Percentiles rank a stretch among this genome's conserved stretches.
phyloP scores from a whole-genome alignment of 495 filamentous ascomycete genomes.

The Lasiosphaeris hirsuta region DNA sequence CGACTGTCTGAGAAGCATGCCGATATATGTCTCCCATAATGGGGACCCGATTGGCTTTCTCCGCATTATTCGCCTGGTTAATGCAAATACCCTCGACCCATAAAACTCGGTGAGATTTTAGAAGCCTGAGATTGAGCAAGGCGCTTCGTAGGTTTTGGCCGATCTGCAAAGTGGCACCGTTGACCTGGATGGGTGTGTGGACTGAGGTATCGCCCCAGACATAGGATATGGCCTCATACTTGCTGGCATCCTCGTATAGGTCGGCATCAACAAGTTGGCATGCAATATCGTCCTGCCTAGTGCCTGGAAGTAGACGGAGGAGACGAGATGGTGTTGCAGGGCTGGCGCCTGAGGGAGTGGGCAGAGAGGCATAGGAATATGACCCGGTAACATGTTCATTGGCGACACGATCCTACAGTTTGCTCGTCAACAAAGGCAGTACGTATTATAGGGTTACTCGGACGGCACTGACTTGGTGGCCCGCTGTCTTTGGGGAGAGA shows the following conservation, averaged over 20 bases:
- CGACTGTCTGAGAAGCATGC: background rate
- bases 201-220: slow-evolving; percentile 26
- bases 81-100: slow-evolving; percentile 24
- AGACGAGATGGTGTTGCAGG: slow-evolving; percentile 2
- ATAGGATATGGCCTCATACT: slow-evolving; percentile 35
- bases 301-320: slow-evolving; percentile 10
- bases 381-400: background rate
- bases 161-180: slow-evolving; percentile 1
- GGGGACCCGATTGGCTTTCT: slow-evolving; percentile 12
- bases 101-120: slow-evolving; percentile 1
- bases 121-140: slow-evolving; percentile 6
- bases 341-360: background rate
- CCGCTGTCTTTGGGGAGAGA: background rate
- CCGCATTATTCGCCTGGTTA: slow-evolving; percentile 17
- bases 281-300: background rate
- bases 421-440: no score
- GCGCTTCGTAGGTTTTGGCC: slow-evolving; percentile 11
- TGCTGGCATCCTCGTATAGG: background rate
- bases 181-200: background rate
- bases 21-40: slow-evolving; percentile 16
- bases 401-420: no score
- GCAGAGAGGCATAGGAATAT: slow-evolving; percentile 3
- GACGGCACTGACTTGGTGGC: background rate
- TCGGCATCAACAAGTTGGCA: slow-evolving; percentile 11
- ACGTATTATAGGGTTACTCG: no score